Percentiles rank a stretch among this genome's conserved stretches.
Conservation (phyloP, 2,329 filamentous ascomycete genomes). For the Trichoderma sp. region DNA sequence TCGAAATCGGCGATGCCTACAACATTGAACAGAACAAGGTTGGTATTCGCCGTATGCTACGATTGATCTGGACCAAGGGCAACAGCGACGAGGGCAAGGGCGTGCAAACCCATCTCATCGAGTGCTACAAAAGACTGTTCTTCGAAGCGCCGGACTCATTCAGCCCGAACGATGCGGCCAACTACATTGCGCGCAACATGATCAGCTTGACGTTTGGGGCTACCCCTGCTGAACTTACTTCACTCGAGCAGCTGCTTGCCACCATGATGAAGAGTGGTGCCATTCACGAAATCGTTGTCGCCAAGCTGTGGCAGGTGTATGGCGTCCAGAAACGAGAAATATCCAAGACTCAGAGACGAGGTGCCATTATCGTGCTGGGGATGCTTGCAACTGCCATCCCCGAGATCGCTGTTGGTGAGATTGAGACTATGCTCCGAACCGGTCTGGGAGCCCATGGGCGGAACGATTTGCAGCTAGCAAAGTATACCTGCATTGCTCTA, state of each 20-base stretch:
- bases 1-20: constrained; percentile 92
- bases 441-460: constrained; percentile 79
- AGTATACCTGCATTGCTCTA: constrained; percentile 92
- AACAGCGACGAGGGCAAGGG: constrained; percentile 99
- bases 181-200: constrained; percentile 97
- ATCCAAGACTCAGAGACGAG: constrained; percentile 83
- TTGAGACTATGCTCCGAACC: constrained; percentile 89
- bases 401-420: constrained; percentile 89
- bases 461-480: constrained; percentile 81
- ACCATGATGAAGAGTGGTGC: constrained; percentile 97
- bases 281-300: constrained; percentile 79
- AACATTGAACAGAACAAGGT: constrained; percentile 90
- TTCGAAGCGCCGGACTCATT: constrained; percentile 93
- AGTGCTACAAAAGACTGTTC: constrained; percentile 93
- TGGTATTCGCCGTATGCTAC: constrained; percentile 92
- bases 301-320: constrained; percentile 97
- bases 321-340: constrained; percentile 91
- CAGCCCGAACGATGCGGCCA: constrained; percentile 83
- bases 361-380: constrained; percentile 91
- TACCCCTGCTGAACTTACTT: constrained; percentile 91
- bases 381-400: constrained; percentile 94
- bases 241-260: constrained; percentile 86
- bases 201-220: constrained; percentile 97
- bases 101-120: constrained; percentile 92
- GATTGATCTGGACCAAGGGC: constrained; percentile 98